Base-by-base conservation (phyloP, 148 eudicot species). In the Pouteria glomerata region DNA sequence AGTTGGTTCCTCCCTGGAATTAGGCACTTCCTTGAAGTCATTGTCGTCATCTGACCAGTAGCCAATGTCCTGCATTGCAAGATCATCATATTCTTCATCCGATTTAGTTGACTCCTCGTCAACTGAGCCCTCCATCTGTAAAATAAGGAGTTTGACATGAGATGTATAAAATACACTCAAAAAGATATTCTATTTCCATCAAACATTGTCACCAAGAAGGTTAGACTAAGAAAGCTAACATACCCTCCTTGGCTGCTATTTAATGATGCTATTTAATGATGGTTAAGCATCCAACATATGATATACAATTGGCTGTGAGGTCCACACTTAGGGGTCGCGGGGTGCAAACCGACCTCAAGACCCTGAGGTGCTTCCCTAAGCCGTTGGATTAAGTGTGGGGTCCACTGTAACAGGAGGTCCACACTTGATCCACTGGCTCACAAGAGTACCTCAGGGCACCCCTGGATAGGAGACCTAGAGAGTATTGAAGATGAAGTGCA, bases 71-170 rank as follows among this genome's bases (percentile, higher is more conserved):
- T 84, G 83, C 91, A 93, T 90, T 0, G 91, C 98, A 47, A 93
- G 81, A 79, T 93, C 98, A 56, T 90, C 96, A 12, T 90, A 93
- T 70, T 93, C 98, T 75, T 93, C 98, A 31, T 93, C 96, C 10
- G 97, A 91, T 78, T 89, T 88, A 7, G 91, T 86, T 15, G 96
- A 94, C 66, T 74, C 91, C 82, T 91, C 98, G 57, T 94, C 98
- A 34, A 94, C 98, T 12, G 98, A 94, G 7, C 98, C 98, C 77
- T 91, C 97, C 80, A 94, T 75, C 97, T 94, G 87, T 56, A 52
- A 33, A 48, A 31, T 30, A 66, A 6, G 48, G 11, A 45, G 55
- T 48, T 66, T 11, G 3, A 50, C 57, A 8, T 66, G 16, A 66
- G 27, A 66, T 23, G 1, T 30, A 19, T 7, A 50, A 13, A 23